Evolutionary conservation across 148 eudicot species (phyloP).

Genomic region (Rhododendron vialii): DNA sequence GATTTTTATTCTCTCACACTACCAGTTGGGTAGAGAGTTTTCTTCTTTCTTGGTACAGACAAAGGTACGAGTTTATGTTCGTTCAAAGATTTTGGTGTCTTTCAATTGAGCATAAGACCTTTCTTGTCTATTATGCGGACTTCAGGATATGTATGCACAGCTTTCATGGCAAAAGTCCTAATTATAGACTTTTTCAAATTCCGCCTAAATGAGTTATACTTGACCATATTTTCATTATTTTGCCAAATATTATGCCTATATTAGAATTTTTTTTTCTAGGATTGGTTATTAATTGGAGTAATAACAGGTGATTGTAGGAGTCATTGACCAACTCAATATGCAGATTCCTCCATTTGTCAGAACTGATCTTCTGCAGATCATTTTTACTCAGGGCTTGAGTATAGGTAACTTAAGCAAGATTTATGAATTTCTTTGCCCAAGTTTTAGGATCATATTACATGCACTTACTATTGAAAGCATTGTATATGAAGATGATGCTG

Average conservation of each 20-base stretch:
- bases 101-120: not conserved
- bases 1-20: not conserved
- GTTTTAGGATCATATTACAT: not conserved
- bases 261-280: not conserved
- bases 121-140: not conserved
- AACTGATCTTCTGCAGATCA: conserved; percentile 72
- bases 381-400: conserved; percentile 57
- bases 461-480: not conserved
- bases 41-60: not conserved
- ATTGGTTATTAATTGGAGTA: conserved; percentile 11
- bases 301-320: conserved; percentile 76
- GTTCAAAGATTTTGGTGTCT: not conserved
- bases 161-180: not conserved
- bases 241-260: not conserved
- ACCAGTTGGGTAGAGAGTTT: not conserved
- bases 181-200: not conserved
- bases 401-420: conserved; percentile 43
- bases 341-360: conserved; percentile 81
- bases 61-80: not conserved
- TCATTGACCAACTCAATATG: conserved; percentile 61
- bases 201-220: not conserved
- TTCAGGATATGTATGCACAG: not conserved
- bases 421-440: not conserved
- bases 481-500: not conserved
- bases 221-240: not conserved